A percentile compares a stretch with the other conserved stretches of the same genome.
phyloP scores from a whole-genome alignment of 148 eudicot species.

The Linanthus parryae region DNA sequence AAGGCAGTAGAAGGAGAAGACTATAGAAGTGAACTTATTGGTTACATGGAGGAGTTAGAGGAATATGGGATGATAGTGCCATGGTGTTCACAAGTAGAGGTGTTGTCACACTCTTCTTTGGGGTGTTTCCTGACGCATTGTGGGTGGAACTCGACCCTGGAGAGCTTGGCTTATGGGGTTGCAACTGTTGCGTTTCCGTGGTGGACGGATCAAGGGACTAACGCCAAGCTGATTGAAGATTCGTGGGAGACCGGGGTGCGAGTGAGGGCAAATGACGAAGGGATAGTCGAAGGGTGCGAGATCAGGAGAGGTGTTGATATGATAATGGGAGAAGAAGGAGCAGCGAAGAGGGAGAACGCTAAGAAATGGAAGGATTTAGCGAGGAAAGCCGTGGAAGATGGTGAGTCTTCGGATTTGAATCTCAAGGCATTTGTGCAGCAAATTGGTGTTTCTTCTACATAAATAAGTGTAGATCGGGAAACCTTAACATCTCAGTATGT shows the following conservation, averaged over 20 bases:
- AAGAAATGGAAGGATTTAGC: conserved; percentile 22
- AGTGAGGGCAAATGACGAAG: conserved; percentile 24
- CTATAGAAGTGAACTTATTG: too few relatives aligned
- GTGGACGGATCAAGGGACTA: conserved; percentile 48
- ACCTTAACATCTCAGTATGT: too few relatives aligned
- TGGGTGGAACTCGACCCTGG: conserved; percentile 67
- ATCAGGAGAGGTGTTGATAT: conserved; percentile 35
- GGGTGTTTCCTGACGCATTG: conserved; percentile 39
- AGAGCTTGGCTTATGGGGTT: conserved; percentile 40
- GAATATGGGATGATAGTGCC: conserved; percentile 24
- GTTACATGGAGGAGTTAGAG: conserved; percentile 16
- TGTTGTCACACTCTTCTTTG: conserved; percentile 26
- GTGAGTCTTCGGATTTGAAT: conserved; percentile 22
- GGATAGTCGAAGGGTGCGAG: conserved; percentile 34
- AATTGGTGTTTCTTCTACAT: too few relatives aligned
- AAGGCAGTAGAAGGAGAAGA: too few relatives aligned
- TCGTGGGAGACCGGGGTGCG: conserved; percentile 44
- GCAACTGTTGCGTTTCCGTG: conserved; percentile 49
- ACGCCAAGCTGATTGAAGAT: conserved; percentile 48
- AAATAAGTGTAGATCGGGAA: too few relatives aligned
- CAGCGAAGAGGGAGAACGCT: conserved; percentile 16
- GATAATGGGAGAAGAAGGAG: too few relatives aligned
- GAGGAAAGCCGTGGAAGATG: conserved; percentile 17
- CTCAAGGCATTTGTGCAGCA: conserved; percentile 17
- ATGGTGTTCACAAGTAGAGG: conserved; percentile 25